Conservation (phyloP, 306 rosid species). For the Psophocarpus tetragonolobus region DNA sequence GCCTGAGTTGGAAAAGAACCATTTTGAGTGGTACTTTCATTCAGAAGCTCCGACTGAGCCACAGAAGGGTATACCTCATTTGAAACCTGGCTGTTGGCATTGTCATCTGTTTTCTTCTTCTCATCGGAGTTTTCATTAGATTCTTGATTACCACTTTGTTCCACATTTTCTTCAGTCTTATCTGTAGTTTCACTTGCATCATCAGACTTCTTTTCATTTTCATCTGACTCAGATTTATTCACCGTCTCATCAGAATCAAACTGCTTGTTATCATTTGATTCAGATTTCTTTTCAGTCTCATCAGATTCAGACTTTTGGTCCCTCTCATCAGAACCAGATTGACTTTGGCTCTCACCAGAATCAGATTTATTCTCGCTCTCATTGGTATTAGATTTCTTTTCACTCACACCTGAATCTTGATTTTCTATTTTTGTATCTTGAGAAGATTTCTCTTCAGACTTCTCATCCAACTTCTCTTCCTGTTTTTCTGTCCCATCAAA, state of each 20-base stretch:
- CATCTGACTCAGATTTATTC: constrained; percentile 40
- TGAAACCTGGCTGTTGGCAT: constrained; percentile 47
- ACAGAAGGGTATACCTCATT: constrained; percentile 68
- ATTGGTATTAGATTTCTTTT: constrained; percentile 41
- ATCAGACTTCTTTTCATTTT: constrained; percentile 46
- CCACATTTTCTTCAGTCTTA: constrained; percentile 55
- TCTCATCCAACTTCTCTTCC: constrained; percentile 41
- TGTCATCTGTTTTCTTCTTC: constrained; percentile 52
- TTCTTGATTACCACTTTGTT: constrained; percentile 49
- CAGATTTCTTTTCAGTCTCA: constrained; percentile 39
- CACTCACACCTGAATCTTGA: constrained; percentile 35
- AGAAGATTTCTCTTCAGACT: constrained; percentile 43
- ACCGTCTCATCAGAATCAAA: constrained; percentile 37
- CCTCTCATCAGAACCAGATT: constrained; percentile 35
- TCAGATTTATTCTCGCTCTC: constrained; percentile 42
- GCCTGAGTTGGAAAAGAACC: constrained; percentile 85
- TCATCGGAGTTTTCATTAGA: constrained; percentile 49
- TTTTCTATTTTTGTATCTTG: constrained; percentile 47
- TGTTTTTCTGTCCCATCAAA: constrained; percentile 24
- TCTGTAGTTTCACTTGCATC: constrained; percentile 39
- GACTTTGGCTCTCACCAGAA: constrained; percentile 38
- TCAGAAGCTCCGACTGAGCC: constrained; percentile 81
- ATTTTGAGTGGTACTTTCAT: constrained; percentile 61
- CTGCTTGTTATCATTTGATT: constrained; percentile 16
- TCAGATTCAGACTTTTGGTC: constrained; percentile 31